Conservation (phyloP, 2,329 filamentous ascomycete species). For the Didymella glomerata region DNA sequence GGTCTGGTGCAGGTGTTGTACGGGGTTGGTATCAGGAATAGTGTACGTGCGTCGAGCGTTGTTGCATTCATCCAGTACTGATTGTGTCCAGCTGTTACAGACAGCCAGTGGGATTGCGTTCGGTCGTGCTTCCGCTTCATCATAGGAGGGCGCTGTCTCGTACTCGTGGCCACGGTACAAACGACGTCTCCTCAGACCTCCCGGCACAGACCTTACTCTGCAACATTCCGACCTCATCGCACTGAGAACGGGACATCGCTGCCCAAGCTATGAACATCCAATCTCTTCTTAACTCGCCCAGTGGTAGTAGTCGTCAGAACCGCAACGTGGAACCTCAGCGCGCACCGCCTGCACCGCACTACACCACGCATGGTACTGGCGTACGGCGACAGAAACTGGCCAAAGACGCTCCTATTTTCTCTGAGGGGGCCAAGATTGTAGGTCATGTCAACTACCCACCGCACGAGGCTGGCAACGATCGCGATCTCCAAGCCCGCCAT, state of each 20-base stretch:
- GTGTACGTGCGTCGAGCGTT: slow-evolving; percentile 26
- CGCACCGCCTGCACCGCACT: slow-evolving; percentile 20
- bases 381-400: slow-evolving; percentile 64
- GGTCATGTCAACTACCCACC: slow-evolving; percentile 78
- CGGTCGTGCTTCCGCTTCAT: slow-evolving; percentile 29
- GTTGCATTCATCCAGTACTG: slow-evolving; percentile 9
- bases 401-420: slow-evolving; percentile 71
- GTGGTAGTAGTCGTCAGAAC: slow-evolving; percentile 6
- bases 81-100: slow-evolving; percentile 15
- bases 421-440: slow-evolving; percentile 65
- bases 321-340: slow-evolving; percentile 3
- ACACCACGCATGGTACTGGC: slow-evolving; percentile 13
- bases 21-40: not conserved
- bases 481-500: slow-evolving; percentile 66
- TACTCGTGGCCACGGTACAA: slow-evolving; percentile 46
- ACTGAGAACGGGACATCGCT: slow-evolving; percentile 7
- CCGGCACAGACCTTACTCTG: slow-evolving; percentile 20
- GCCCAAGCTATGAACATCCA: slow-evolving; percentile 50
- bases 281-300: slow-evolving; percentile 52
- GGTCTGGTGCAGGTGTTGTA: not conserved
- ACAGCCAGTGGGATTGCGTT: slow-evolving; percentile 7
- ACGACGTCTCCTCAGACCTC: slow-evolving; percentile 33
- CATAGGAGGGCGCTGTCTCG: slow-evolving; percentile 32
- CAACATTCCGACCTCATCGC: slow-evolving; percentile 12
- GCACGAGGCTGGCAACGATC: slow-evolving; percentile 68